Base-by-base conservation (phyloP, 1,284 basidiomycete species). In the Ustilago lituana region DNA sequence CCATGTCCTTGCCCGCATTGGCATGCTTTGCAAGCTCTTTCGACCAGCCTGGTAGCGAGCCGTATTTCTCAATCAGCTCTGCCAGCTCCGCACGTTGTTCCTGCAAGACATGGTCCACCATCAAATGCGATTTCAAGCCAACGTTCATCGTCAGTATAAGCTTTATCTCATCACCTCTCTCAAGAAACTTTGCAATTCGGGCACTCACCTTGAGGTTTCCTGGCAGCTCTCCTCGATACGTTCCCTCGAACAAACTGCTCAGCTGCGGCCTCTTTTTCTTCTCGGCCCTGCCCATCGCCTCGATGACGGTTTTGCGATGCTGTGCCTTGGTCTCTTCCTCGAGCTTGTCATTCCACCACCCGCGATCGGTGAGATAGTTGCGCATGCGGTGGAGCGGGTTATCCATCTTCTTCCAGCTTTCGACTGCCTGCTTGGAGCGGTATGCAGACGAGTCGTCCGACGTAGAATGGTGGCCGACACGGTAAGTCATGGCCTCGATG, bases 381-480 rank as follows among this genome's bases (percentile, higher is more conserved):
- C 92, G 87, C 86, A 94, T 91, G 32, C 94, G 89, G 41, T 87
- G 86, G 56, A 94, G 88, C 1, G 94, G 94, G 80, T 94, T 94
- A 74, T 95, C 93, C 82, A 73, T 68, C 50, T 72, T 65, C 53
- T 74, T 78, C 76, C 76, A 78, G 61, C 57, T 66, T 24, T 76
- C 73, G 7, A 76, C 73, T 2, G 70, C 63, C 23, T 73, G 48
- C 32, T 66, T 69, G 50, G 68, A 67, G n/a, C 75, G 77, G 83
- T 96, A 96, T 23, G 92, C 92, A 75, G 91, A 92, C 15, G 92
- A 94, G 82, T 96, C 93, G 80, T 96, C 94, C 11, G 92, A 94
- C 26, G 93, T 96, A 14, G 91, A 93, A 82, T 96, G 93, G 81
- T 96, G 93, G n/a, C 93, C 91, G 4, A 96, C 89, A 17, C 74